Percentiles rank a stretch among this genome's conserved stretches.
These are phyloP conservation scores for Aristolochia fimbriata DNA, from an alignment of 164 flowering plant species.

Conservation along the genomic window DNA sequence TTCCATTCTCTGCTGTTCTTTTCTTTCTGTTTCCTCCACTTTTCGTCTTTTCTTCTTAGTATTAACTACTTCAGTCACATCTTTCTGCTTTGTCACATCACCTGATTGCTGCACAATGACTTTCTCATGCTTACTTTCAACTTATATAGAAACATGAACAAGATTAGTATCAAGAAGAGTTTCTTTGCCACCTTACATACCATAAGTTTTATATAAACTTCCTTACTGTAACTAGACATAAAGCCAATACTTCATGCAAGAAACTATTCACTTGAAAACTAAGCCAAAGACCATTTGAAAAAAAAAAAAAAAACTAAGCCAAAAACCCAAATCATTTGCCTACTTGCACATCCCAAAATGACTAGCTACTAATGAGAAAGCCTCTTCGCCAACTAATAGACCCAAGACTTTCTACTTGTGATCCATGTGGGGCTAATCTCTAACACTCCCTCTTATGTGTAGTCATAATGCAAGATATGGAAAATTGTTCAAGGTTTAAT, in stretches of 20 bases:
- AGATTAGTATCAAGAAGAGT: background rate
- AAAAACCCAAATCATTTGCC: background rate
- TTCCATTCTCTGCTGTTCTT: conserved; percentile 48
- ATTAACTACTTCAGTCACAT: conserved; percentile 9
- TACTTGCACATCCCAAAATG: no score
- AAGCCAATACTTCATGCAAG: background rate
- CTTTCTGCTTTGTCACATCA: conserved; percentile 12
- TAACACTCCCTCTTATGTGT: no score
- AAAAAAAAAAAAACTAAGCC: background rate
- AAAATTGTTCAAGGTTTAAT: no score
- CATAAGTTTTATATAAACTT: background rate
- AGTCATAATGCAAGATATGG: no score
- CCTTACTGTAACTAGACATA: background rate
- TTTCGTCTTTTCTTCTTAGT: conserved; percentile 14
- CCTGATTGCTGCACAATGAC: conserved; percentile 17
- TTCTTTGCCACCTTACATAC: background rate
- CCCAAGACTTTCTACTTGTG: no score
- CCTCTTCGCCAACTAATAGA: no score
- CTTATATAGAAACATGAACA: conserved; percentile 10
- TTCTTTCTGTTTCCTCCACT: conserved; percentile 25
- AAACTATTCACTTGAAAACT: background rate
- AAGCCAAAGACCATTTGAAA: background rate
- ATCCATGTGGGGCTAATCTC: no score
- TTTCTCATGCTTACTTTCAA: conserved; percentile 12
- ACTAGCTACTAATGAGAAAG: no score